These are phyloP conservation scores for Papilionanthe hybrid DNA, from an alignment of 116 monocot genomes.

Conservation along the genomic window DNA sequence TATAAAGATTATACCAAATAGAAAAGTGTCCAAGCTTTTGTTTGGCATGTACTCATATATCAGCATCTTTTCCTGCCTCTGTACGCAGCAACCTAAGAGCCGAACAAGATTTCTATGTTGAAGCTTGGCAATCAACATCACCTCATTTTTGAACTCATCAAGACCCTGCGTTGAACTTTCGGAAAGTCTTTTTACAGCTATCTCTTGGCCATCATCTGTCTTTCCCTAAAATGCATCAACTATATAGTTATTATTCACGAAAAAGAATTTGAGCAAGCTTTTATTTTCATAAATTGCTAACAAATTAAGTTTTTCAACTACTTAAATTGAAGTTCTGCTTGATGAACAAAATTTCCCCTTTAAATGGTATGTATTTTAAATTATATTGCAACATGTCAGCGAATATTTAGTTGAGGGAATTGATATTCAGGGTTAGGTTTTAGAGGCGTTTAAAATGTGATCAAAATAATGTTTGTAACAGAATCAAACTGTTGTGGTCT, in stretches of 20 bases:
- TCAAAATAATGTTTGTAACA: too few species aligned
- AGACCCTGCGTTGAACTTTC: not conserved
- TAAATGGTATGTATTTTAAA: too few species aligned
- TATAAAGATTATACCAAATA: not conserved
- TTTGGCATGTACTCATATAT: conserved; percentile 9
- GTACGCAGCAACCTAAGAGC: conserved; percentile 1
- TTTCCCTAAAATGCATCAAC: not conserved
- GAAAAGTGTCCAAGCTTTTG: conserved; percentile 1
- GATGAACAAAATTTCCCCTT: too few species aligned
- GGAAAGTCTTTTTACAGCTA: conserved; percentile 3
- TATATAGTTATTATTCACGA: not conserved
- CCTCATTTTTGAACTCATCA: conserved; percentile 2
- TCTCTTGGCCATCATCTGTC: not conserved
- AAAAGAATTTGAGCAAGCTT: not conserved
- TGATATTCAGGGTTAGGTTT: too few species aligned
- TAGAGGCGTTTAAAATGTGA: too few species aligned
- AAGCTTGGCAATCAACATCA: conserved; percentile 4
- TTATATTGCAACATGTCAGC: too few species aligned
- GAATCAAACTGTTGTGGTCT: too few species aligned
- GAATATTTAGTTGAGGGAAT: too few species aligned
- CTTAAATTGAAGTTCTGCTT: too few species aligned
- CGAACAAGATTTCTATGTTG: conserved; percentile 2
- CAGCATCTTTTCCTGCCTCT: conserved; percentile 1
- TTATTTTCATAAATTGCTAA: not conserved
- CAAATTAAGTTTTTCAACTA: too few species aligned